These are phyloP conservation scores for Botrytis galanthina DNA, from an alignment of 2,329 filamentous ascomycete species.

Conservation along the genomic window DNA sequence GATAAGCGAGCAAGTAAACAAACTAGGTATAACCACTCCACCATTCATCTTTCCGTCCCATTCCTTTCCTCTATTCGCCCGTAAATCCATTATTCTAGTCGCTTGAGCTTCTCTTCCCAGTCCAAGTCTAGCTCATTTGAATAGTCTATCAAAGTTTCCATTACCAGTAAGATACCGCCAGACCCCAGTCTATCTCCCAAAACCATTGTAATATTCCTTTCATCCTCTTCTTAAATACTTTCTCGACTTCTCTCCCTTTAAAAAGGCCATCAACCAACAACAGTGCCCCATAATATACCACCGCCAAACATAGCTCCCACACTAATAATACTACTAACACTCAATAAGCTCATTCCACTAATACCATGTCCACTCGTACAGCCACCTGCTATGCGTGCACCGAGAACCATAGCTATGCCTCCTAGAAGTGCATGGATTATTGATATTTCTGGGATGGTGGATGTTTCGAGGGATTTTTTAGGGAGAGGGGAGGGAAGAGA, in stretches of 20 bases:
- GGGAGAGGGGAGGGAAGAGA: slow-evolving; percentile 13
- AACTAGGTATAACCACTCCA: background rate
- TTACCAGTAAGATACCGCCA: background rate
- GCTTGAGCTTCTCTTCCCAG: background rate
- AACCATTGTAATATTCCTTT: background rate
- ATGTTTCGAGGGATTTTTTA: background rate
- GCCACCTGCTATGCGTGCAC: slow-evolving; percentile 61
- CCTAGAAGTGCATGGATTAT: slow-evolving; percentile 42
- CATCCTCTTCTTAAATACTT: too few relatives aligned
- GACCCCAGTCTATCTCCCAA: background rate
- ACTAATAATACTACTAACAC: slow-evolving; percentile 59
- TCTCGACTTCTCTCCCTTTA: too few relatives aligned
- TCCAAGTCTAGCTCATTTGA: background rate
- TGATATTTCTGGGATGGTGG: background rate
- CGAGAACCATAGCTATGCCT: slow-evolving; percentile 57
- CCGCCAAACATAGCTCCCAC: slow-evolving; percentile 57
- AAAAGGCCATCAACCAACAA: background rate
- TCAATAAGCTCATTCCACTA: slow-evolving; percentile 62
- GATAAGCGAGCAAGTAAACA: background rate
- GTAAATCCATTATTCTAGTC: background rate
- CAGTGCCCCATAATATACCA: slow-evolving; percentile 41
- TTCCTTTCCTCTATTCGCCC: background rate
- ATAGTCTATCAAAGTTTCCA: background rate
- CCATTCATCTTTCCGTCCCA: background rate
- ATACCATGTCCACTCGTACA: slow-evolving; percentile 70